Evolutionary conservation across 805 yeast genomes (phyloP), one percentile per base, ranked within the genome.

Genomic region (Candida ulmi): DNA sequence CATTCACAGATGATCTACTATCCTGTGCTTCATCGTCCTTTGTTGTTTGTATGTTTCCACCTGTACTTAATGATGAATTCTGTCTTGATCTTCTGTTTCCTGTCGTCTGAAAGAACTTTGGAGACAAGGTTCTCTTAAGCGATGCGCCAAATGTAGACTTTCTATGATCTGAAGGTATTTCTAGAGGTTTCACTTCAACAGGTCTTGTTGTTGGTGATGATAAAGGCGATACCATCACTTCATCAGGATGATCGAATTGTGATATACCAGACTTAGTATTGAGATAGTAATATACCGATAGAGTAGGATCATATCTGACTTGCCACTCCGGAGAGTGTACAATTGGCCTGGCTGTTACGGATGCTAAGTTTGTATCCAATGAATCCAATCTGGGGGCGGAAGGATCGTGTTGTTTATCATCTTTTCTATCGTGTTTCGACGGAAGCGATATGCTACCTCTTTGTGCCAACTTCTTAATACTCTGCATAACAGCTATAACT

Each of bases 231-330:
- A 57, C 53, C 24, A 21, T 21, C 5, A 66, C 70, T 41, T 66
- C 72, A 42, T 61, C 58, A 0, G 72, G 69, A 27, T 55, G 61
- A 42, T 66, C 71, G 43, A 60, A 66, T 31, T 64, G 57, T 4
- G 60, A 50, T 8, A 59, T 53, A 26, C 54, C 52, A 1, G 62
- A 60, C 16, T 37, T 37, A 2, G 47, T 40, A 43, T 66, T 63
- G 16, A 59, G 31, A 42, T 55, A 66, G 44, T 61, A 63, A 35
- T 60, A 54, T 30, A 57, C 63, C 5, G 60, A 44, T 11, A 65
- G 46, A 3, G 51, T 47, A 0, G 54, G 40, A 35, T 66, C 70
- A 38, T 42, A 51, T 17, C 51, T 40, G 4, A 48, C 37, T 17
- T 47, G 45, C 58, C 58, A 54, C 15, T 43, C 41, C 8, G 54